A percentile compares a stretch with the other conserved stretches of the same genome.
phyloP scores from a whole-genome alignment of 129 eudicot species.

The sunflower (Helianthus annuus) region DNA sequence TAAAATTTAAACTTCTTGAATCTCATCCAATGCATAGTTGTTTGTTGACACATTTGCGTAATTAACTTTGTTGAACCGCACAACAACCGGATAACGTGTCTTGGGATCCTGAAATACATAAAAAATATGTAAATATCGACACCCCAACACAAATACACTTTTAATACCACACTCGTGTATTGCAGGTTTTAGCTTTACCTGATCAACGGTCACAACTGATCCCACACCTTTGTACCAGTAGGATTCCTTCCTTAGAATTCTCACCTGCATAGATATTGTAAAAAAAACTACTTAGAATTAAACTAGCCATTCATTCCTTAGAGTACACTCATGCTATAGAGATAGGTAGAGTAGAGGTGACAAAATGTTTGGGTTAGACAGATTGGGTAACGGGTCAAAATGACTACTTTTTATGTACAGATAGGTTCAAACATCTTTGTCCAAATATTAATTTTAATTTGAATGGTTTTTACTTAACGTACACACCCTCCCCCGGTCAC shows the following conservation, averaged over 20 bases:
- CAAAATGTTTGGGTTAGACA: not conserved
- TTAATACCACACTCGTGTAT: not conserved
- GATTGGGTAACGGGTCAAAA: not conserved
- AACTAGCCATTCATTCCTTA: not conserved
- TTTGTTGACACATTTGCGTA: slow-evolving; percentile 97
- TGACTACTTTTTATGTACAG: not conserved
- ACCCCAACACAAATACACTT: not conserved
- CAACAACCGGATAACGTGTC: slow-evolving; percentile 92
- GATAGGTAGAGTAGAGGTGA: not conserved
- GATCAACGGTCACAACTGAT: slow-evolving; percentile 90
- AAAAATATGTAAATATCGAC: slow-evolving; percentile 1
- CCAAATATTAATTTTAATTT: not conserved
- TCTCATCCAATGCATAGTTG: slow-evolving; percentile 99
- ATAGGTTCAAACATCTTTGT: not conserved
- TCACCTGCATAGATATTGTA: slow-evolving; percentile 54
- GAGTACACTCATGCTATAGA: not conserved
- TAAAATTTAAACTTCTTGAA: slow-evolving; percentile 52
- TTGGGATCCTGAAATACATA: slow-evolving; percentile 76
- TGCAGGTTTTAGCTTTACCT: slow-evolving; percentile 38
- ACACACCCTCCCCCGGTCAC: too few relatives aligned
- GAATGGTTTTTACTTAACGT: too few relatives aligned
- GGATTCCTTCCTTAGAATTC: slow-evolving; percentile 87
- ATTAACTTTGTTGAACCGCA: slow-evolving; percentile 93
- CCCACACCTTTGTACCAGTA: slow-evolving; percentile 85
- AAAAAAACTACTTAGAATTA: not conserved